Evolutionary conservation across 768 basidiomycete species (phyloP).

Genomic region (Rickenella mellea): DNA sequence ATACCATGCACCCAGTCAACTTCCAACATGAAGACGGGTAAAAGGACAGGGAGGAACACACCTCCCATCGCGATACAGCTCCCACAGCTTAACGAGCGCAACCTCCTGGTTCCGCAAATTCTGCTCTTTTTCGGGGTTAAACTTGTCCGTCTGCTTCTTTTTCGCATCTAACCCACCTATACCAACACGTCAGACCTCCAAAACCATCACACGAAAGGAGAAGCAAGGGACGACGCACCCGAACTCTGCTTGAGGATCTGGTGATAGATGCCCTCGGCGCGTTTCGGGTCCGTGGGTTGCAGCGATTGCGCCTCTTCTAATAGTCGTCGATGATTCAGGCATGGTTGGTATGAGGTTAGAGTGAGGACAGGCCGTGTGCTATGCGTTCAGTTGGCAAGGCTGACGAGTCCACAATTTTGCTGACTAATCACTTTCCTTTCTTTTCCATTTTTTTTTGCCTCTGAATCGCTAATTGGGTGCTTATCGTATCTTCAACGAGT

Average conservation of each 20-base stretch:
- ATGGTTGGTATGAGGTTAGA: conserved; percentile 10
- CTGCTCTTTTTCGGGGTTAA: conserved; percentile 36
- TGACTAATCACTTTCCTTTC: conserved; percentile 12
- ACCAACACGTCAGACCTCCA: too few species aligned
- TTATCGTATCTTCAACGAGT: too few species aligned
- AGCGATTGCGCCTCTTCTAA: conserved; percentile 48
- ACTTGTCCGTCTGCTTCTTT: too few species aligned
- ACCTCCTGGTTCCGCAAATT: conserved; percentile 72
- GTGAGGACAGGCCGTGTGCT: conserved; percentile 27
- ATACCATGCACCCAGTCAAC: too few species aligned
- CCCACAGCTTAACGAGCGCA: conserved; percentile 78
- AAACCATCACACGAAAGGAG: too few species aligned
- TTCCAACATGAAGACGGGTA: too few species aligned
- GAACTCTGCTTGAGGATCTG: conserved; percentile 44
- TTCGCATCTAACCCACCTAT: too few species aligned
- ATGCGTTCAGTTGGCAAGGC: conserved; percentile 18
- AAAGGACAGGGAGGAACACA: conserved; percentile 16
- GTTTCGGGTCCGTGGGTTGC: conserved; percentile 37
- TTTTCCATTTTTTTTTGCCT: too few species aligned
- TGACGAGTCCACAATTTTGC: too few species aligned
- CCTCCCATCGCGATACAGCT: conserved; percentile 81
- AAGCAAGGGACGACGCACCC: neutral
- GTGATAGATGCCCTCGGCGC: conserved; percentile 69
- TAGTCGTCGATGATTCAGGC: conserved; percentile 20
- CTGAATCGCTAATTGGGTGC: too few species aligned